Percentiles rank a stretch among this genome's conserved stretches.
phyloP scores from a whole-genome alignment of 1,139 yeast genomes.

The Debaryomyces singareniensis region DNA sequence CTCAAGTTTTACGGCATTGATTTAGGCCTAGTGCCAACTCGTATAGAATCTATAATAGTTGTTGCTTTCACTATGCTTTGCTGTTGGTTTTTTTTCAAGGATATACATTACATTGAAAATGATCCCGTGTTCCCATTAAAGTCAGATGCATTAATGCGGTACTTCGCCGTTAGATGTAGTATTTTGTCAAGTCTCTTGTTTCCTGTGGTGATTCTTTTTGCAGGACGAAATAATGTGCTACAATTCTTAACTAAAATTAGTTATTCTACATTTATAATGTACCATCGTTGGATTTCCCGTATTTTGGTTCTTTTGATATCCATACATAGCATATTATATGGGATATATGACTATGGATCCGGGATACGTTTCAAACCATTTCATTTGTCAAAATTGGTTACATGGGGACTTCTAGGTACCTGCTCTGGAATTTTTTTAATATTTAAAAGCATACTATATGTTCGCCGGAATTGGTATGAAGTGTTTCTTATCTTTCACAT shows the following conservation, averaged over 20 bases:
- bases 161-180: constrained; percentile 52
- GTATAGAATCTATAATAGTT: constrained; percentile 52
- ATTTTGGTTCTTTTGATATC: constrained; percentile 31
- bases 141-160: constrained; percentile 20
- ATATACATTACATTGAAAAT: constrained; percentile 17
- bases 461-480: constrained; percentile 60
- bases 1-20: constrained; percentile 19
- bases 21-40: constrained; percentile 51
- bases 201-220: constrained; percentile 50
- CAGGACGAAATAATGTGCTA: constrained; percentile 57
- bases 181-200: constrained; percentile 46
- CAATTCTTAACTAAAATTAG: constrained; percentile 56
- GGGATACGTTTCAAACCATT: neutral
- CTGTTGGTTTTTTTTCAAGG: constrained; percentile 24
- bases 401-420: constrained; percentile 47
- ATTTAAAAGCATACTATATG: constrained; percentile 40
- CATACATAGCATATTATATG: constrained; percentile 35
- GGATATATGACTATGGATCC: constrained; percentile 9
- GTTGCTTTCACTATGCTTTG: constrained; percentile 40
- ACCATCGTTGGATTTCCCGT: constrained; percentile 58
- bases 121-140: constrained; percentile 22
- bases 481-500: constrained; percentile 57
- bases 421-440: constrained; percentile 31
- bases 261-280: constrained; percentile 49
- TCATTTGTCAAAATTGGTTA: constrained; percentile 3